A percentile compares a stretch with the other conserved stretches of the same genome.
Evolutionary conservation across 2,329 filamentous ascomycete species (phyloP).

Genomic region (Aspergillus terreus): DNA sequence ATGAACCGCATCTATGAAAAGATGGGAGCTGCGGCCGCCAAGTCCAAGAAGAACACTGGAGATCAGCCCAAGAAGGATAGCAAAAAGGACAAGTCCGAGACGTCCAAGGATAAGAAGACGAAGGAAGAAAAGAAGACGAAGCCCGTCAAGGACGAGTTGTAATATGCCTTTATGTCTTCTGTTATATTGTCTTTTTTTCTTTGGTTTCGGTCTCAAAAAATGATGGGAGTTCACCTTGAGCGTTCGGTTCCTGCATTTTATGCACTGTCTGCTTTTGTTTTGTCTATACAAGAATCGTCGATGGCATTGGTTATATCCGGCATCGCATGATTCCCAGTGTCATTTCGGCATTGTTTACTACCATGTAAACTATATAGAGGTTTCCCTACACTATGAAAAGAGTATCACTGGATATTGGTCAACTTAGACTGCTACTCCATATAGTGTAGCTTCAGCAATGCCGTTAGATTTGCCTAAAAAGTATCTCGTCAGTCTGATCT

Average conservation of each 20-base stretch:
- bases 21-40: slow-evolving; percentile 44
- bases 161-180: background rate
- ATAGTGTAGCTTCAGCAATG: too few species aligned
- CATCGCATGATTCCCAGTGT: background rate
- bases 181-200: background rate
- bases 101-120: slow-evolving; percentile 21
- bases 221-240: slow-evolving; percentile 13
- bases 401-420: too few species aligned
- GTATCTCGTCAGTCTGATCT: too few species aligned
- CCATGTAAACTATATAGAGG: slow-evolving; percentile 11
- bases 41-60: slow-evolving; percentile 12
- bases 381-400: background rate
- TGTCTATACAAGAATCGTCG: background rate
- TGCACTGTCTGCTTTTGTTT: background rate
- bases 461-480: too few species aligned
- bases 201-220: background rate
- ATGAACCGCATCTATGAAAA: slow-evolving; percentile 35
- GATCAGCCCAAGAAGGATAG: slow-evolving; percentile 24
- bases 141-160: slow-evolving; percentile 10
- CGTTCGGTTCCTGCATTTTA: slow-evolving; percentile 6
- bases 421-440: too few species aligned
- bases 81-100: slow-evolving; percentile 27
- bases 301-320: background rate
- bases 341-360: background rate
- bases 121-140: slow-evolving; percentile 12